These are phyloP conservation scores for Ophiostoma piceae DNA, from an alignment of 2,329 filamentous ascomycete species.

Conservation along the genomic window DNA sequence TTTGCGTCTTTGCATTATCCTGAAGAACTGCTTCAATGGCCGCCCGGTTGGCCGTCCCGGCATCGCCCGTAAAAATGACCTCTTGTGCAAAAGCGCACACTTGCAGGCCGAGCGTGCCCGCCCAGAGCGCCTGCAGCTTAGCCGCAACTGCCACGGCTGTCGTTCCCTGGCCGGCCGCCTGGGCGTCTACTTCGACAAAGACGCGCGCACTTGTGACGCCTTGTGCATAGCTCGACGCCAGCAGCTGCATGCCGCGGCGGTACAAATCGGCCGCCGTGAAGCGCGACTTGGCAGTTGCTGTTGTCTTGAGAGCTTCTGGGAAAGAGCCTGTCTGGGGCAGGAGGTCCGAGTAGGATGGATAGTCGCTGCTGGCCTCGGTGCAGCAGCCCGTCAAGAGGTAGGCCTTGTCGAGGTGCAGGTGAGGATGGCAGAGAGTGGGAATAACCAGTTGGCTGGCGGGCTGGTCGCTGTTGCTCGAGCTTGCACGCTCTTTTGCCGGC, in stretches of 20 bases:
- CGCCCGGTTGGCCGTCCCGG: constrained; percentile 46
- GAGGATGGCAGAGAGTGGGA: constrained; percentile 59
- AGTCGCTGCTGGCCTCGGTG: constrained; percentile 24
- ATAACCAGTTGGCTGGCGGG: constrained; percentile 31
- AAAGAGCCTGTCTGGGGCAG: constrained; percentile 58
- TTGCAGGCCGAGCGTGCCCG: constrained; percentile 53
- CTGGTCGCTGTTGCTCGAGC: not conserved
- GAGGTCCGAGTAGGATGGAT: constrained; percentile 48
- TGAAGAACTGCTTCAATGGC: constrained; percentile 39
- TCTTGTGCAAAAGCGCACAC: constrained; percentile 68
- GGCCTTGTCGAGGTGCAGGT: constrained; percentile 66
- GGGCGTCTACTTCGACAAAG: constrained; percentile 65
- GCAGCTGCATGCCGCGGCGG: constrained; percentile 57
- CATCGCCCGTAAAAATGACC: constrained; percentile 54
- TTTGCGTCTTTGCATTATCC: constrained; percentile 23
- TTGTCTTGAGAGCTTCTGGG: constrained; percentile 54
- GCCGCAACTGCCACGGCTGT: constrained; percentile 47
- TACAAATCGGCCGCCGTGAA: constrained; percentile 61
- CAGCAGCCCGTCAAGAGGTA: constrained; percentile 47
- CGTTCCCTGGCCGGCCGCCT: constrained; percentile 40
- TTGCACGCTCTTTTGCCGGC: not conserved
- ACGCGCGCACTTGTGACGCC: constrained; percentile 66
- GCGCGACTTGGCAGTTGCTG: constrained; percentile 52
- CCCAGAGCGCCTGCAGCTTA: constrained; percentile 51
- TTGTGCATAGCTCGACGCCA: constrained; percentile 58